Evolutionary conservation across 768 basidiomycete genomes (phyloP), one percentile per base, ranked within the genome.

Genomic region (Tricholoma sp.): DNA sequence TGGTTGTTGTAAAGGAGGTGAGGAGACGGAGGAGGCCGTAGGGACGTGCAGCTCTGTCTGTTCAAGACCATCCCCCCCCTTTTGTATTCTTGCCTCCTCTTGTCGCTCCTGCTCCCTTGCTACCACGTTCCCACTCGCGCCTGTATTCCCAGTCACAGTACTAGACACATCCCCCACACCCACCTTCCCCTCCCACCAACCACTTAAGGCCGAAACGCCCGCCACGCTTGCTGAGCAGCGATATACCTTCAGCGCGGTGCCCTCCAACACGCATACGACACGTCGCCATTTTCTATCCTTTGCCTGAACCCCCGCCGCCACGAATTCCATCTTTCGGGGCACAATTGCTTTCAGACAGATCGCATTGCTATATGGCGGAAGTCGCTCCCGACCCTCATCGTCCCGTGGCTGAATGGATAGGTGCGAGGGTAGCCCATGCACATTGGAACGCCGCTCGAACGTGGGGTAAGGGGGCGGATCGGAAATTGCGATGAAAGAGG

Each of bases 321-420:
- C 76, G 67, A 99, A 98, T 76, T 99, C 97, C 85, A 94, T 83
- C 78, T 99, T 99, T 49, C 91, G 83, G 1, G 89, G 88, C 76
- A 99, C 82, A 54, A 86, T 79, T 3, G 86, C 91, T 34, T 83
- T 80, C 64, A 98, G 83, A 65, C 91, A 86, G 16, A 98, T 81
- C 14, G 77, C 72, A 72, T 97, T 98, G 59, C 80, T 82, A 70
- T 99, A 99, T 5, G 69, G 41, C 0, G 97, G 97, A 0, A 99
- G 79, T 37, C 69, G 70, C 71, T 99, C 96, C 49, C 63, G 72
- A 8, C 92, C 96, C 67, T 96, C 96, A 58, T 95, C 91, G n/a
- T 89, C 88, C 9, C 78, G 75, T 1, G 83, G 81, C 62, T 69
- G 67, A 54, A 83, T 74, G 22, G 52, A 34, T 24, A 64, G 57